Conservation (phyloP, 2,329 filamentous ascomycete species). For the Boeremia exigua region DNA sequence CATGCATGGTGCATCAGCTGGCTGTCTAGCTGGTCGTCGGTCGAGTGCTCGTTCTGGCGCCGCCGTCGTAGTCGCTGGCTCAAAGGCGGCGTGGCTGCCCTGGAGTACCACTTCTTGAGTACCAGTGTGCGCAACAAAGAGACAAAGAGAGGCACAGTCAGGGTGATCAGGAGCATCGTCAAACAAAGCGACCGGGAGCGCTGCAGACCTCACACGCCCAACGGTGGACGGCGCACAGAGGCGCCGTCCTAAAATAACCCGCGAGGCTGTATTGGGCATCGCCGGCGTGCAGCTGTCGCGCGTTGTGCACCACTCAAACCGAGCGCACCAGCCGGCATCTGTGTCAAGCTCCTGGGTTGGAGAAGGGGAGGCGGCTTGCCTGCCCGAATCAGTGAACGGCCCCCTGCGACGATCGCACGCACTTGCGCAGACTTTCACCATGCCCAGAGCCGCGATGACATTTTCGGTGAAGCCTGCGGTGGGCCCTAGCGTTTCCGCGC, state of each 20-base stretch:
- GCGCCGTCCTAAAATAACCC: slow-evolving; percentile 31
- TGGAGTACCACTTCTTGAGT: slow-evolving; percentile 1
- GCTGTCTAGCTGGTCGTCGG: not conserved
- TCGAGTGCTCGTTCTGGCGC: not conserved
- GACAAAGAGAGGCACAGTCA: slow-evolving; percentile 9
- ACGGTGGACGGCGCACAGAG: slow-evolving; percentile 28
- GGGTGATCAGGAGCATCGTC: slow-evolving; percentile 20
- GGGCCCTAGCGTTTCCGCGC: slow-evolving; percentile 25
- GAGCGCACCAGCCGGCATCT: slow-evolving; percentile 4
- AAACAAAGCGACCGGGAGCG: slow-evolving; percentile 23
- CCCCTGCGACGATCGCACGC: slow-evolving; percentile 33
- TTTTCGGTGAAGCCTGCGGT: slow-evolving; percentile 9
- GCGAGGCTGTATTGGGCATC: slow-evolving; percentile 16
- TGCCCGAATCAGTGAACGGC: slow-evolving; percentile 20
- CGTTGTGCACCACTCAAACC: slow-evolving; percentile 14
- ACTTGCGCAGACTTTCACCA: slow-evolving; percentile 9
- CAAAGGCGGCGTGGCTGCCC: slow-evolving; percentile 2
- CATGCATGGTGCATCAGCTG: slow-evolving; percentile 5
- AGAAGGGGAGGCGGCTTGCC: slow-evolving; percentile 17
- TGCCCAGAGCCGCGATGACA: slow-evolving; percentile 12
- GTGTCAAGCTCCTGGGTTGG: slow-evolving; percentile 17
- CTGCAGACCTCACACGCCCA: slow-evolving; percentile 26
- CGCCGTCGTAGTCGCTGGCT: slow-evolving; percentile 1
- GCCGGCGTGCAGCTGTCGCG: slow-evolving; percentile 10
- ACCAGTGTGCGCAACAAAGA: not conserved